A percentile compares a stretch with the other conserved stretches of the same genome.
Evolutionary conservation across 192 early-diverging fungal genomes (phyloP).

Genomic region (Rhizophagus prolifer): DNA sequence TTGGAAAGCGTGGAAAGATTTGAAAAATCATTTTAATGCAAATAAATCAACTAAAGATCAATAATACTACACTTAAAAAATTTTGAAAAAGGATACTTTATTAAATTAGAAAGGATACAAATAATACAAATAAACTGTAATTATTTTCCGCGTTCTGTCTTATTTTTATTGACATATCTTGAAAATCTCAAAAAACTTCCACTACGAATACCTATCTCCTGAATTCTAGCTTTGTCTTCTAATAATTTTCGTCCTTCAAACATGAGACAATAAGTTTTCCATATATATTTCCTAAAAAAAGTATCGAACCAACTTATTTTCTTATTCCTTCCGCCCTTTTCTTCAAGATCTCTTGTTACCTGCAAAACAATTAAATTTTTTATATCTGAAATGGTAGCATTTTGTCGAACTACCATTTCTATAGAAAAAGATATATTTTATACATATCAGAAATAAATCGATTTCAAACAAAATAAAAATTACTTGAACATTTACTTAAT

Average conservation of each 20-base stretch:
- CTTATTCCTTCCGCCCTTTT: neutral
- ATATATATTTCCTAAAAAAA: constrained; percentile 27
- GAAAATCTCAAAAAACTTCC: constrained; percentile 24
- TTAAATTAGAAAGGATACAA: neutral
- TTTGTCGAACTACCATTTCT: constrained; percentile 25
- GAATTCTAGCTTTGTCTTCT: constrained; percentile 17
- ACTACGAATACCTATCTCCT: constrained; percentile 26
- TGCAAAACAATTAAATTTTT: constrained; percentile 15
- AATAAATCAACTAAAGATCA: constrained; percentile 22
- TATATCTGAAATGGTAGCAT: constrained; percentile 18
- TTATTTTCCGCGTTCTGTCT: neutral
- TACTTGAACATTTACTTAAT: constrained; percentile 2
- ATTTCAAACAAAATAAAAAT: neutral
- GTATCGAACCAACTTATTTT: constrained; percentile 24
- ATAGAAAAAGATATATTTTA: neutral
- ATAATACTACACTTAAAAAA: neutral
- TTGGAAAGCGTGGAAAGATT: constrained; percentile 80
- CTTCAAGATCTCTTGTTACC: neutral
- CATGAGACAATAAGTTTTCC: constrained; percentile 28
- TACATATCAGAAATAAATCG: neutral
- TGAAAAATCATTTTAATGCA: constrained; percentile 47
- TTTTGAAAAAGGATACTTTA: neutral
- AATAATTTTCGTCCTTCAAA: constrained; percentile 25
- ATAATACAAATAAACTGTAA: too few relatives aligned
- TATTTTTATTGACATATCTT: constrained; percentile 4